Percentiles rank a stretch among this genome's conserved stretches.
These are phyloP conservation scores for Cryptococcus hybrid DNA, from an alignment of 1,284 basidiomycete species.

Conservation along the genomic window DNA sequence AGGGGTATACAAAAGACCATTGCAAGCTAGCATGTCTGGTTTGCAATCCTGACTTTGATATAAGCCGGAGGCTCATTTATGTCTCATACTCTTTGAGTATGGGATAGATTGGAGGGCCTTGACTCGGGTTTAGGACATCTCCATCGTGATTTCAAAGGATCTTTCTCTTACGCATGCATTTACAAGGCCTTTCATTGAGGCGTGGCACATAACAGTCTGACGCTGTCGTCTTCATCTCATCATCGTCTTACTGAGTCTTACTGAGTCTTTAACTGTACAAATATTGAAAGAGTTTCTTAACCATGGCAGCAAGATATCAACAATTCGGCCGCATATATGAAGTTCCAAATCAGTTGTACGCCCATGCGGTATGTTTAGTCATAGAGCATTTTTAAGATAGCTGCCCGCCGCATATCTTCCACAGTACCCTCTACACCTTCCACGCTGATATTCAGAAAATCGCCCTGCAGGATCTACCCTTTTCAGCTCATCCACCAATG, in stretches of 20 bases:
- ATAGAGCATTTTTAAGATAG: neutral
- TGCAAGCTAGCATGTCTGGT: neutral
- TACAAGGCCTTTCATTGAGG: neutral
- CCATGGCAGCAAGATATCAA: too few relatives aligned
- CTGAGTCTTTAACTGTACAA: too few relatives aligned
- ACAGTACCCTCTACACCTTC: constrained; percentile 22
- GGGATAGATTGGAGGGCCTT: constrained; percentile 30
- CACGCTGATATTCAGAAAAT: constrained; percentile 22
- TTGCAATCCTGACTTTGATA: constrained; percentile 37
- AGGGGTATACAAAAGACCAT: constrained; percentile 23
- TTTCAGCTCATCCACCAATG: constrained; percentile 16
- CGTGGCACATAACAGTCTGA: too few relatives aligned
- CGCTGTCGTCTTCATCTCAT: too few relatives aligned
- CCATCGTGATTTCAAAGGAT: too few relatives aligned
- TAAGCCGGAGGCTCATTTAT: constrained; percentile 40
- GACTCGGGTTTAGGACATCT: constrained; percentile 44
- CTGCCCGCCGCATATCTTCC: constrained; percentile 13
- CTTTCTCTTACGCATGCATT: neutral
- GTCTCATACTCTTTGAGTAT: constrained; percentile 24
- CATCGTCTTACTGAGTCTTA: too few relatives aligned
- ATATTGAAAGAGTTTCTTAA: too few relatives aligned
- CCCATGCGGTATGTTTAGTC: too few relatives aligned
- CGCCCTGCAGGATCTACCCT: constrained; percentile 1
- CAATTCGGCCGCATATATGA: too few relatives aligned
- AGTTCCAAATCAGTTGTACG: too few relatives aligned